Evolutionary conservation across 1,139 yeast genomes (phyloP), one percentile per base, ranked within the genome.

Genomic region (Sugiyamaella xylanicola): DNA sequence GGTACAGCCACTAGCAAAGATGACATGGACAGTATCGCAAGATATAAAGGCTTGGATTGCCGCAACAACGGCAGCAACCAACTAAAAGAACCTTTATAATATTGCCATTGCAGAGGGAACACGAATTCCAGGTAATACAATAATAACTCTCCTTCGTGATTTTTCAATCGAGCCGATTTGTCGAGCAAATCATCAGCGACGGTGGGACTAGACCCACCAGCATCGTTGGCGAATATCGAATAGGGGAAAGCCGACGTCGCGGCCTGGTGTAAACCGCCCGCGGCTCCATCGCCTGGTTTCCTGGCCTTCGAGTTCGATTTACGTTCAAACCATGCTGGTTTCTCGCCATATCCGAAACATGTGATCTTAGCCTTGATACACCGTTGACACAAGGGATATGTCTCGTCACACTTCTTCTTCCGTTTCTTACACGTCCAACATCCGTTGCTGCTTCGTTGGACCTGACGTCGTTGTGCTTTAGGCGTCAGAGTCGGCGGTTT

Each of bases 401-500:
- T 73, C 68, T 88, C 96, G 67, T 88, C 95, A 74, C 96, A 89
- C 68, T 89, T 89, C 55, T 88, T 92, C 59, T 95, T 75, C 66
- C 95, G 77, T 63, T 81, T 79, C 66, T 88, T 68, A 63, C 84
- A 80, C 1, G 82, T 79, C 83, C 83, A 80, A 62, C 84, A 80
- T 1, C 83, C 83, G 36, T 41, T 59, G 47, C 54, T 60, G 41
- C 64, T 60, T 27, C 64, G 51, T 20, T 42, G 50, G 5, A 46
- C 40, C 41, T 46, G 50, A 19, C 50, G 50, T 17, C 50, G 50
- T 25, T 46, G 50, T 22, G 27, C 27, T 20, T 46, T 45, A 29
- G 25, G 40, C 2, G 40, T 21, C 22, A 13, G 47, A 7, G 17
- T 15, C 17, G 48, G 40, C 17, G 48, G 17, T 32, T 45, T 45